phyloP scores from a whole-genome alignment of 768 basidiomycete genomes.

The Tricholoma saponaceum region DNA sequence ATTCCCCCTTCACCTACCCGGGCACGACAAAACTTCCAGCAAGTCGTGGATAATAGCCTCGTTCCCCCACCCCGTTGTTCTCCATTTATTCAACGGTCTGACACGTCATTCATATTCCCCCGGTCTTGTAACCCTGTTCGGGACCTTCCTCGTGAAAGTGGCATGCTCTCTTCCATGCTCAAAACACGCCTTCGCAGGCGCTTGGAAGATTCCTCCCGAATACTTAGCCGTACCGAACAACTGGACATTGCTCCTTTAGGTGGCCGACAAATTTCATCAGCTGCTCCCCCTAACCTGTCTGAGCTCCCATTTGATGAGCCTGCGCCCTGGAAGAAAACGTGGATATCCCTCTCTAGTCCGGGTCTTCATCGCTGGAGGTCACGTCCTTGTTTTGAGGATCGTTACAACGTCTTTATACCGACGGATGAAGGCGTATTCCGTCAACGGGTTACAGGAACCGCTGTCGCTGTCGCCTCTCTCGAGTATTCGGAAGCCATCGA shows the following conservation, averaged over 20 bases:
- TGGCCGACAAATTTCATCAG: slow-evolving; percentile 23
- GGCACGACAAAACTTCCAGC: slow-evolving; percentile 35
- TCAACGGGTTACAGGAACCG: slow-evolving; percentile 41
- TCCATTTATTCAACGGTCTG: slow-evolving; percentile 42
- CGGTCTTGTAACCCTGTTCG: slow-evolving; percentile 47
- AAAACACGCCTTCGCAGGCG: slow-evolving; percentile 47
- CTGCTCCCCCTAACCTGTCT: slow-evolving; percentile 20
- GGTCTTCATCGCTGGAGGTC: slow-evolving; percentile 67
- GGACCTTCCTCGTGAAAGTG: slow-evolving; percentile 31
- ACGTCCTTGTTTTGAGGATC: slow-evolving; percentile 76
- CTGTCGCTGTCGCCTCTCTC: slow-evolving; percentile 62
- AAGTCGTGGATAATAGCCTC: slow-evolving; percentile 45
- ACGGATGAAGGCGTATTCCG: slow-evolving; percentile 31
- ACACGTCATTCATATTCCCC: slow-evolving; percentile 39
- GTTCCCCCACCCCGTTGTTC: slow-evolving; percentile 37
- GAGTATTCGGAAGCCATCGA: slow-evolving; percentile 71
- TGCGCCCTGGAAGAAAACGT: slow-evolving; percentile 27
- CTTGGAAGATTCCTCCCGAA: slow-evolving; percentile 28
- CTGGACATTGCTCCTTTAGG: slow-evolving; percentile 42
- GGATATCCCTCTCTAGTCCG: slow-evolving; percentile 38
- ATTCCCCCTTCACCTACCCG: slow-evolving; percentile 21
- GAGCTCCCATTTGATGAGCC: slow-evolving; percentile 27
- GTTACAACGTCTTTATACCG: slow-evolving; percentile 51
- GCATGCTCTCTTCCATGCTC: slow-evolving; percentile 43
- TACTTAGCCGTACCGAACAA: slow-evolving; percentile 37